These are phyloP conservation scores for Lophium mytilinum DNA, from an alignment of 495 filamentous ascomycete species.

Conservation along the genomic window DNA sequence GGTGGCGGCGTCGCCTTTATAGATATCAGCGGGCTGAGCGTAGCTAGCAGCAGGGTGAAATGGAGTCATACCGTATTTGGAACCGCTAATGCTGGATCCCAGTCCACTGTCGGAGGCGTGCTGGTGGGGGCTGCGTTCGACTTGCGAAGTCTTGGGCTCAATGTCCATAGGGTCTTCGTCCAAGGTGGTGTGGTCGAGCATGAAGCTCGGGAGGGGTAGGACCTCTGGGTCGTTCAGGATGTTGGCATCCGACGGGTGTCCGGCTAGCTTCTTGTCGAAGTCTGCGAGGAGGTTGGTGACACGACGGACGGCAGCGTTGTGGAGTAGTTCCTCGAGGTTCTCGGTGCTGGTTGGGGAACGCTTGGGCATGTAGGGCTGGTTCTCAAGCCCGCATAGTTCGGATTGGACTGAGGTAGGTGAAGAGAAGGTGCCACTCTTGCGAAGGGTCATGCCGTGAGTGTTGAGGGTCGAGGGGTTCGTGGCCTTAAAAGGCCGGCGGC, in stretches of 20 bases:
- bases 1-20: constrained; percentile 20
- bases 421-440: constrained; percentile 59
- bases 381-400: constrained; percentile 34
- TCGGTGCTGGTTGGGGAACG: constrained; percentile 57
- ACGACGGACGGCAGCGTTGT: constrained; percentile 25
- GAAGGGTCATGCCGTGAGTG: constrained; percentile 37
- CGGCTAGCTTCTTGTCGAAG: constrained; percentile 30
- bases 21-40: constrained; percentile 14
- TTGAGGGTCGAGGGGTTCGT: constrained; percentile 19
- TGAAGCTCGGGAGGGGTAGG: constrained; percentile 32
- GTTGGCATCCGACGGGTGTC: constrained; percentile 16
- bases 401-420: constrained; percentile 40
- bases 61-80: constrained; percentile 27
- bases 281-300: constrained; percentile 28
- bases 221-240: constrained; percentile 34
- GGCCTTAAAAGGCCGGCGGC: constrained; percentile 28
- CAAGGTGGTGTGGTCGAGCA: constrained; percentile 23
- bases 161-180: constrained; percentile 33
- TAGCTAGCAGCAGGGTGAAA: background rate
- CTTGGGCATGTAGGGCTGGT: constrained; percentile 44
- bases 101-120: constrained; percentile 58
- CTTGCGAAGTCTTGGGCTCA: constrained; percentile 16
- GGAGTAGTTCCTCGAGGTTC: constrained; percentile 37
- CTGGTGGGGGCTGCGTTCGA: constrained; percentile 40
- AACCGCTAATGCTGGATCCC: constrained; percentile 47